Conservation (phyloP, 805 yeast genomes). For the Starmerella bombi region DNA sequence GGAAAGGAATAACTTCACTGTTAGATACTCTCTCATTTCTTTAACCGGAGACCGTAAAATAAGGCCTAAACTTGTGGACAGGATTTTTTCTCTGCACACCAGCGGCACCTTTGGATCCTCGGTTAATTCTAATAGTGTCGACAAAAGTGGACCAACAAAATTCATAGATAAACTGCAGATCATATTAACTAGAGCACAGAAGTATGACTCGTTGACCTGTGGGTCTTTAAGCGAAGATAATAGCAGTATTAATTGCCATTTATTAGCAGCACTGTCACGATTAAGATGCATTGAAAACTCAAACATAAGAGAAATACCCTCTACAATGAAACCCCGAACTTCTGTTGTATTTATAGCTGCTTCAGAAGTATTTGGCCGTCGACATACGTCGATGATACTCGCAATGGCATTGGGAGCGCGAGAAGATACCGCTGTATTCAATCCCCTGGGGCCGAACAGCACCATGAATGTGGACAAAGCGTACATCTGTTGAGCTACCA, state of each 20-base stretch:
- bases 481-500: slow-evolving; percentile 6
- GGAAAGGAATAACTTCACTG: too few species aligned
- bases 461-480: slow-evolving; percentile 5
- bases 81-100: too few species aligned
- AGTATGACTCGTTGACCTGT: not conserved
- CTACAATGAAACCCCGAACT: slow-evolving; percentile 1
- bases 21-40: too few species aligned
- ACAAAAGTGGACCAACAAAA: too few species aligned
- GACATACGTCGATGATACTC: slow-evolving; percentile 6
- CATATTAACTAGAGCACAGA: not conserved
- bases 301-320: slow-evolving; percentile 3
- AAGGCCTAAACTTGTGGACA: too few species aligned
- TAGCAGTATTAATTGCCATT: slow-evolving; percentile 4
- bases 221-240: not conserved
- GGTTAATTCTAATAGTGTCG: too few species aligned
- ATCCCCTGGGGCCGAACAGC: slow-evolving; percentile 1
- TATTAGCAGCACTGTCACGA: not conserved
- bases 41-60: too few species aligned
- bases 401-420: slow-evolving; percentile 9
- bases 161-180: too few species aligned
- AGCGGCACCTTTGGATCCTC: too few species aligned
- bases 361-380: not conserved
- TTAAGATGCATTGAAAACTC: not conserved
- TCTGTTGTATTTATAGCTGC: too few species aligned
- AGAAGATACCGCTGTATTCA: not conserved